A percentile compares a stretch with the other conserved stretches of the same genome.
Evolutionary conservation across 2,329 filamentous ascomycete genomes (phyloP).

Genomic region (Teratosphaeriaceae sp.): DNA sequence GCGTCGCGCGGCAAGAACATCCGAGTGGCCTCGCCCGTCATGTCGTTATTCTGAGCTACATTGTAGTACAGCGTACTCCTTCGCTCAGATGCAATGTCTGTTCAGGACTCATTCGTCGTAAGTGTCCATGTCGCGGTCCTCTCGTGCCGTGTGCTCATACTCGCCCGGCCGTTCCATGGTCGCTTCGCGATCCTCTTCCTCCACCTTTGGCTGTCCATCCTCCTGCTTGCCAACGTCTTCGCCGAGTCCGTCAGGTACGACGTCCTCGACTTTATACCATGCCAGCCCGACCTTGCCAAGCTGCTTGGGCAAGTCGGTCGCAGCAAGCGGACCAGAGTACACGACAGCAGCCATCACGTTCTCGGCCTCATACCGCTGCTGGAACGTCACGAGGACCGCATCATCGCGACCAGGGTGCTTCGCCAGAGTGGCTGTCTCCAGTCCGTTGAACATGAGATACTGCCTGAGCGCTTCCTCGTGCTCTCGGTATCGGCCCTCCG

Average conservation of each 20-base stretch:
- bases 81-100: too few relatives aligned
- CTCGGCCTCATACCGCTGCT: slow-evolving; percentile 56
- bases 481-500: slow-evolving; percentile 53
- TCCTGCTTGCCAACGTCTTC: not conserved
- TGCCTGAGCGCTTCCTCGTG: slow-evolving; percentile 65
- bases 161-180: not conserved
- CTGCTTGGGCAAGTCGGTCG: slow-evolving; percentile 19
- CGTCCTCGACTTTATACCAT: slow-evolving; percentile 42
- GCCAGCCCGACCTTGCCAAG: slow-evolving; percentile 58
- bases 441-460: slow-evolving; percentile 46
- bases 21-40: too few relatives aligned
- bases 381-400: slow-evolving; percentile 36
- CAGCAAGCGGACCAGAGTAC: slow-evolving; percentile 4
- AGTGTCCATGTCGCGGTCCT: slow-evolving; percentile 8
- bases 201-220: too few relatives aligned
- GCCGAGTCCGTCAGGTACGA: not conserved
- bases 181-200: too few relatives aligned
- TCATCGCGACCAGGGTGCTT: slow-evolving; percentile 33
- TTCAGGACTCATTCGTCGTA: slow-evolving; percentile 6
- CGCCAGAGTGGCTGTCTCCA: slow-evolving; percentile 33
- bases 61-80: not conserved
- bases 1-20: too few relatives aligned
- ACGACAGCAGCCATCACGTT: slow-evolving; percentile 31
- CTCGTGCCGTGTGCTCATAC: not conserved
- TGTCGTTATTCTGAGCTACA: too few relatives aligned